A percentile compares a stretch with the other conserved stretches of the same genome.
These are phyloP conservation scores for Sporothrix brunneoviolacea DNA, from an alignment of 2,329 filamentous ascomycete genomes.

Conservation along the genomic window DNA sequence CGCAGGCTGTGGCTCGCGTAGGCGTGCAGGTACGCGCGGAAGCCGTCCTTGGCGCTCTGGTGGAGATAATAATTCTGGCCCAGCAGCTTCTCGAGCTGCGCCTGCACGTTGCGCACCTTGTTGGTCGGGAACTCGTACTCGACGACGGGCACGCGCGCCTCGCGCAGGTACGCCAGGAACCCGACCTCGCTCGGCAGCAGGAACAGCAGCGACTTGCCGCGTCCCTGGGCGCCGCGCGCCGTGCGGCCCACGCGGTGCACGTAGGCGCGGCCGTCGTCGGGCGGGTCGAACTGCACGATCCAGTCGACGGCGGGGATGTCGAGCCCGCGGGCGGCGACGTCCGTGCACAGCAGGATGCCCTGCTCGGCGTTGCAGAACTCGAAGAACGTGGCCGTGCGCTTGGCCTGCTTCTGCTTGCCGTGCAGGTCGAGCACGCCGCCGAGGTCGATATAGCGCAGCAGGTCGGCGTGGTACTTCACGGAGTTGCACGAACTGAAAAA, in stretches of 20 bases:
- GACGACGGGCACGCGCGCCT: constrained; percentile 84
- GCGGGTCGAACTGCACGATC: constrained; percentile 93
- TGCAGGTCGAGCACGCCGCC: constrained; percentile 66
- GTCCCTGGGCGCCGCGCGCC: constrained; percentile 73
- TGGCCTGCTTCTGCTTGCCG: constrained; percentile 91
- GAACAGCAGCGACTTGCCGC: constrained; percentile 87
- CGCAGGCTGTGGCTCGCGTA: constrained; percentile 82
- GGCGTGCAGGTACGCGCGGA: constrained; percentile 86
- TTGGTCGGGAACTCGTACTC: constrained; percentile 93
- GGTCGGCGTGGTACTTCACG: constrained; percentile 91
- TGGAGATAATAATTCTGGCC: constrained; percentile 95
- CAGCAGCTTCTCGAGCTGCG: constrained; percentile 90
- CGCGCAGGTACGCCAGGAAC: constrained; percentile 85
- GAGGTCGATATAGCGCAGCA: constrained; percentile 96
- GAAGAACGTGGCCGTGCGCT: constrained; percentile 98
- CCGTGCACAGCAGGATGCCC: constrained; percentile 89
- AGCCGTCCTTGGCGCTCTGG: constrained; percentile 72
- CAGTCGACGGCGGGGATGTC: constrained; percentile 94
- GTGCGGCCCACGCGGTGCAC: constrained; percentile 96
- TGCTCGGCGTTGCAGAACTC: constrained; percentile 74
- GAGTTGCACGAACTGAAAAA: constrained; percentile 91
- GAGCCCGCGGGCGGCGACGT: constrained; percentile 88
- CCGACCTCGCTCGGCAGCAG: constrained; percentile 86
- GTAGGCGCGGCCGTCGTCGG: constrained; percentile 84
- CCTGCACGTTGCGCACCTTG: constrained; percentile 86